Base-by-base conservation (phyloP, 441 rosid species). In the Pelargonium australe region DNA sequence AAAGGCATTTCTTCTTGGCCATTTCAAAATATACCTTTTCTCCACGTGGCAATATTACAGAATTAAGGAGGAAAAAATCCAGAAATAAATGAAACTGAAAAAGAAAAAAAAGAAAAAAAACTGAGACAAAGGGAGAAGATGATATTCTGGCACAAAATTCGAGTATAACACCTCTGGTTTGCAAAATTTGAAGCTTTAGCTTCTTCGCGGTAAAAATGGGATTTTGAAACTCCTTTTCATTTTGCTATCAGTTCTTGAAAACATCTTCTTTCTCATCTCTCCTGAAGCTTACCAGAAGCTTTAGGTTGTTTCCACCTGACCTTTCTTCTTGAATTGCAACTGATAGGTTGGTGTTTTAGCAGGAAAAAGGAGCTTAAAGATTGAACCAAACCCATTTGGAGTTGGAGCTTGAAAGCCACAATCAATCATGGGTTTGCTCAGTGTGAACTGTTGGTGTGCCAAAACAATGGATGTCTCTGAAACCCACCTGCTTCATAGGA, bases 351-450 rank as follows among this genome's bases (percentile, higher is more conserved):
- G 41, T 3, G 19, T n/a, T 63, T 28, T 1, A 64, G 67, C 51
- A 14, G 17, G 20, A 37, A 44, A 2, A 3, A 64, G 40, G 44
- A 53, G 8, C 43, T 64, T 12, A 4, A 23, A 25, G 44, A 1
- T 64, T 34, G 20, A 64, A 64, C 49, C 44, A 19, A 64, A 63
- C 67, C 44, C 64, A 34, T 58, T 70, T 47, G 66, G 47, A 65
- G 41, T 64, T 62, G 28, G 67, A 53, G 66, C 28, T 2, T 19
- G 2, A 25, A 57, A 19, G 73, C 77, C 51, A 37, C 41, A 58
- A 47, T 73, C 64, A 16, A 47, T 49, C 49, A 86, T 88, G 93
- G 83, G 81, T 79, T 78, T 68, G 73, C 76, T 80, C 12, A 7
- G 73, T 69, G 63, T 73, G 60, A 79, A 79, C 66, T 63, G 68